Base-by-base conservation (phyloP, 1,284 basidiomycete genomes). In the Cutaneotrichosporon sp. region DNA sequence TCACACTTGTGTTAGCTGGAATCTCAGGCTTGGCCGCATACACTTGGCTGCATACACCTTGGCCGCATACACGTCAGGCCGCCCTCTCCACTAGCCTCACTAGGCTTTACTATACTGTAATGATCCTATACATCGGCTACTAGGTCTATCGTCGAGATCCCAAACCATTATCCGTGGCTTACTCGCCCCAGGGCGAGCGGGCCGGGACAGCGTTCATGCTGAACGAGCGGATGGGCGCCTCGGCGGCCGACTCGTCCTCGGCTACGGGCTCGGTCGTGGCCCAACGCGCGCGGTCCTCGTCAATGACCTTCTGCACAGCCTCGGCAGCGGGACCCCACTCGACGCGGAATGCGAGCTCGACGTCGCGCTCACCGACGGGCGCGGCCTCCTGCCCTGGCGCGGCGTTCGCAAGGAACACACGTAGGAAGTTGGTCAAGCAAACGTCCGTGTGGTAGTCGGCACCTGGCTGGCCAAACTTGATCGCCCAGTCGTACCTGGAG, bases 391-490 rank as follows among this genome's bases (percentile, higher is more conserved):
- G 60, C 18, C 32, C 26, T 4, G 34, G 49, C 55, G 49, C 61
- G 7, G 67, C 58, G 64, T 72, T 72, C 36, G 68, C 64, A 30
- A 69, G 66, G 64, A 71, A 72, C n/a, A 72, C 67, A 6, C 71
- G 68, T 49, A 72, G 60, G 60, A 71, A 65, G 56, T 64, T 65
- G 38, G 56, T 40, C 14, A 68, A 56, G 6, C 67, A 68, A 18
- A 63, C 62, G 26, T 58, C 40, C 2, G 71, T 71, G 64, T 72
- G 70, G 62, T 70, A 72, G n/a, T 58, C 30, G 21, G 63, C 61
- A 8, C 30, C 32, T 1, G 62, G 58, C 56, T 66, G 67, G 26
- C 69, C 71, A 46, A 72, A 72, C 40, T 63, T 63, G 59, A 72
- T 61, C 13, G 67, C 70, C 69, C 69, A 72, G 62, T 69, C 64